Evolutionary conservation across 208 protist genomes (phyloP).

Genomic region (Trypanosomatidae sp.): DNA sequence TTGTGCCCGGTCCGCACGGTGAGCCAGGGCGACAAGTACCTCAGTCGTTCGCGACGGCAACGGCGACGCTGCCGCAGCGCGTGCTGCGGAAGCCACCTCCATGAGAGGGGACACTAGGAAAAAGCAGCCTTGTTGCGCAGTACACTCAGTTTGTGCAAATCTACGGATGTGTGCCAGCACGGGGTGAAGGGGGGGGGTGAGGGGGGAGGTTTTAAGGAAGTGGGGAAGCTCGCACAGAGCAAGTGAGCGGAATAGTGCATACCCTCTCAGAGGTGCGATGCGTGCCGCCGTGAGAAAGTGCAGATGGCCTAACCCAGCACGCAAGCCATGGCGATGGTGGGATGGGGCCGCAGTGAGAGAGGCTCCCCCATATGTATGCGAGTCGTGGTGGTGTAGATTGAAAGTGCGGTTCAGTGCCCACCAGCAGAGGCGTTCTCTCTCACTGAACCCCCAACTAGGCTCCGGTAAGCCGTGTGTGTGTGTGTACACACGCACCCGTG

Average conservation of each 20-base stretch:
- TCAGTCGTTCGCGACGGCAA: neutral
- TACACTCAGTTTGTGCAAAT: too few relatives aligned
- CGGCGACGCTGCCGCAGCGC: neutral
- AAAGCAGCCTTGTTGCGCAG: neutral
- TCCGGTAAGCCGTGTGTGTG: neutral
- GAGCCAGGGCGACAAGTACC: conserved; percentile 14
- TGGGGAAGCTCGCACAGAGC: neutral
- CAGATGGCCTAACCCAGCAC: too few relatives aligned
- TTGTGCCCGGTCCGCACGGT: conserved; percentile 16
- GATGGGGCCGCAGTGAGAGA: neutral
- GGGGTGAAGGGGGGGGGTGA: neutral
- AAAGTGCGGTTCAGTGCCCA: neutral
- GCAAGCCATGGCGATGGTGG: neutral
- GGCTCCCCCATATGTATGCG: neutral
- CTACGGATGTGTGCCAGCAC: neutral
- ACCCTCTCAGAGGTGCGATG: neutral
- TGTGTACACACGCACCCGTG: neutral
- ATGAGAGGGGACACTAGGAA: neutral
- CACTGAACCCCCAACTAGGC: neutral
- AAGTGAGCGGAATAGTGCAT: neutral
- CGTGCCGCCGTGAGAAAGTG: too few relatives aligned
- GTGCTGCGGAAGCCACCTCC: neutral
- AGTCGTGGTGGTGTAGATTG: neutral
- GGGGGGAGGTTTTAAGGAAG: neutral
- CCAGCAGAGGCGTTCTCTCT: neutral